These are phyloP conservation scores for Apiospora koreana DNA, from an alignment of 2,329 filamentous ascomycete genomes.

Conservation along the genomic window DNA sequence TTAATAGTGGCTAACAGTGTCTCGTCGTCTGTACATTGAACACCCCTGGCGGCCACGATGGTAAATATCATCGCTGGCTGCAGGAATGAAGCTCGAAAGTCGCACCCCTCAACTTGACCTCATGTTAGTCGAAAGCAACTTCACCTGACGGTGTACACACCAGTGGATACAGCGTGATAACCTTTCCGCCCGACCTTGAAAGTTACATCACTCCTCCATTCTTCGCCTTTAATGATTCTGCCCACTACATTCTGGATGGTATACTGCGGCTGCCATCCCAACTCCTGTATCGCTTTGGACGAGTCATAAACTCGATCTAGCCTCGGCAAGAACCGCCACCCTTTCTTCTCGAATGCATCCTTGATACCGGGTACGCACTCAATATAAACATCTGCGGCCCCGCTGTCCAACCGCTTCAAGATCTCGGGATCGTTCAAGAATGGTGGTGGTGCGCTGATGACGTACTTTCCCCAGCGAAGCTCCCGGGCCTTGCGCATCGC, in stretches of 20 bases:
- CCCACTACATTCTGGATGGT: conserved; percentile 40
- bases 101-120: background rate
- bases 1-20: background rate
- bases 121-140: background rate
- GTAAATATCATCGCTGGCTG: background rate
- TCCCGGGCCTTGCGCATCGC: conserved; percentile 36
- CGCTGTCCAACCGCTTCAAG: conserved; percentile 34
- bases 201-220: conserved; percentile 42
- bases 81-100: background rate
- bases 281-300: conserved; percentile 39
- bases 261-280: conserved; percentile 44
- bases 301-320: conserved; percentile 50
- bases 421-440: conserved; percentile 33
- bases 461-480: conserved; percentile 41
- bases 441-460: conserved; percentile 45
- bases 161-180: conserved; percentile 44
- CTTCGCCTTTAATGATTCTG: conserved; percentile 34
- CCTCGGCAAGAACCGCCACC: conserved; percentile 39
- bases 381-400: conserved; percentile 34
- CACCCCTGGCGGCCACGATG: background rate
- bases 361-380: conserved; percentile 27
- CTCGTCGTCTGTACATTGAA: background rate
- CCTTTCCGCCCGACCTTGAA: conserved; percentile 42
- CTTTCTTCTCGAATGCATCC: conserved; percentile 31
- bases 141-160: conserved; percentile 40